These are phyloP conservation scores for Pythium chondricola DNA, from an alignment of 352 stramenopile species.

Conservation along the genomic window DNA sequence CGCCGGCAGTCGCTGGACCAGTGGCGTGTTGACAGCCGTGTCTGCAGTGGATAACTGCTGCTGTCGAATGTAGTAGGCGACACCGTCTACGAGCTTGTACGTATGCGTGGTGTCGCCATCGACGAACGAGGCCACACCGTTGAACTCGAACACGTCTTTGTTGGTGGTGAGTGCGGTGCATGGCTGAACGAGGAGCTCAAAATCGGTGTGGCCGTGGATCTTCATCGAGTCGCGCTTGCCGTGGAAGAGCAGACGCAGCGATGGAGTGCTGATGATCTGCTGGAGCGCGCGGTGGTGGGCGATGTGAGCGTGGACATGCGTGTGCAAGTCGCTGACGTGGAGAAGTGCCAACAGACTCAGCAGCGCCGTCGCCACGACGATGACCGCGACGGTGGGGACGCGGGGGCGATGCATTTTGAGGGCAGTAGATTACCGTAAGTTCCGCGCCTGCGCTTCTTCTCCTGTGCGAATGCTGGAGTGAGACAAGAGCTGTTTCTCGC, in stretches of 20 bases:
- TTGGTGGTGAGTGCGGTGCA: slow-evolving; percentile 3
- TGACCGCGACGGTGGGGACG: not conserved
- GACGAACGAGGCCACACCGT: slow-evolving; percentile 27
- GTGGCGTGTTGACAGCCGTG: too few species aligned
- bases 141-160: slow-evolving; percentile 27
- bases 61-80: slow-evolving; percentile 14
- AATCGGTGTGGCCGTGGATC: slow-evolving; percentile 34
- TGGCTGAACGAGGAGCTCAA: slow-evolving; percentile 36
- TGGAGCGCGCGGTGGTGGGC: slow-evolving; percentile 37
- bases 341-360: slow-evolving; percentile 5
- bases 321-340: slow-evolving; percentile 11
- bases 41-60: not conserved
- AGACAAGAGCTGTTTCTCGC: too few species aligned
- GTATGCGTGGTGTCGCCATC: slow-evolving; percentile 28
- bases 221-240: slow-evolving; percentile 48
- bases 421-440: too few species aligned
- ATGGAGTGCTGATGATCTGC: slow-evolving; percentile 22
- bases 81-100: slow-evolving; percentile 30
- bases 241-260: slow-evolving; percentile 29
- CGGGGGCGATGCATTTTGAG: too few species aligned
- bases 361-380: slow-evolving; percentile 2
- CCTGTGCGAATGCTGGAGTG: too few species aligned
- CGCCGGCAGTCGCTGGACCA: too few species aligned
- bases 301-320: slow-evolving; percentile 31
- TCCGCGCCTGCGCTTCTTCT: too few species aligned